Evolutionary conservation across 768 basidiomycete genomes (phyloP).

Genomic region (Crepidotus variabilis): DNA sequence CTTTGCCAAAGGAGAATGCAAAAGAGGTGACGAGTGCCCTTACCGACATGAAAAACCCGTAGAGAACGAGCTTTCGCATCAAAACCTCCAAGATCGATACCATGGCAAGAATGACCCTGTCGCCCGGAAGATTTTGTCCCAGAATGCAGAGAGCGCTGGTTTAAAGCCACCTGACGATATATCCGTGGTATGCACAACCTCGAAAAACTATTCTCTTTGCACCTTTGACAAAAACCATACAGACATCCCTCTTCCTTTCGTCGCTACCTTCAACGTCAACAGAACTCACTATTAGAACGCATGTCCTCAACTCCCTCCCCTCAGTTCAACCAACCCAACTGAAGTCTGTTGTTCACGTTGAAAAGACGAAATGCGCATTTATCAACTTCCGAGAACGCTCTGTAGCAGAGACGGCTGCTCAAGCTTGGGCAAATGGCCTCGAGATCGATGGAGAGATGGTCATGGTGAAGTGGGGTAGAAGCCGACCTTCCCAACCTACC

Average conservation of each 20-base stretch:
- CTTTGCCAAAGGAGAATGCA: conserved; percentile 94
- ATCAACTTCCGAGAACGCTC: conserved; percentile 85
- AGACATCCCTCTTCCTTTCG: conserved; percentile 88
- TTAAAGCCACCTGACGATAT: conserved; percentile 87
- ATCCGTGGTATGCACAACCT: conserved; percentile 62
- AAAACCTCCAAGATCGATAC: conserved; percentile 93
- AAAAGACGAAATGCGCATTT: conserved; percentile 90
- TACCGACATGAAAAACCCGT: conserved; percentile 89
- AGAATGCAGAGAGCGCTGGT: conserved; percentile 78
- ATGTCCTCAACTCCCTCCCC: conserved; percentile 66
- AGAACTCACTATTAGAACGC: conserved; percentile 71
- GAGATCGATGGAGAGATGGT: conserved; percentile 78
- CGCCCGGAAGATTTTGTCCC: conserved; percentile 81
- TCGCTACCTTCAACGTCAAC: conserved; percentile 67
- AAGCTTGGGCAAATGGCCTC: conserved; percentile 87
- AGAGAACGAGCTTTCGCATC: conserved; percentile 73
- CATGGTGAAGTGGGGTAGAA: conserved; percentile 86
- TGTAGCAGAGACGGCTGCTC: conserved; percentile 84
- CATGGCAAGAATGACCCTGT: conserved; percentile 93
- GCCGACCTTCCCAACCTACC: conserved; percentile 42
- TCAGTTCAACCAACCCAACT: conserved; percentile 59
- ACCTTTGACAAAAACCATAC: conserved; percentile 1
- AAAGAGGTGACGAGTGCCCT: conserved; percentile 87
- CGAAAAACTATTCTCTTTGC: not conserved
- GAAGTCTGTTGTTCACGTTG: conserved; percentile 83